A percentile compares a stretch with the other conserved stretches of the same genome.
phyloP scores from a whole-genome alignment of 2,329 filamentous ascomycete species.

The Escovopsis weberi region DNA sequence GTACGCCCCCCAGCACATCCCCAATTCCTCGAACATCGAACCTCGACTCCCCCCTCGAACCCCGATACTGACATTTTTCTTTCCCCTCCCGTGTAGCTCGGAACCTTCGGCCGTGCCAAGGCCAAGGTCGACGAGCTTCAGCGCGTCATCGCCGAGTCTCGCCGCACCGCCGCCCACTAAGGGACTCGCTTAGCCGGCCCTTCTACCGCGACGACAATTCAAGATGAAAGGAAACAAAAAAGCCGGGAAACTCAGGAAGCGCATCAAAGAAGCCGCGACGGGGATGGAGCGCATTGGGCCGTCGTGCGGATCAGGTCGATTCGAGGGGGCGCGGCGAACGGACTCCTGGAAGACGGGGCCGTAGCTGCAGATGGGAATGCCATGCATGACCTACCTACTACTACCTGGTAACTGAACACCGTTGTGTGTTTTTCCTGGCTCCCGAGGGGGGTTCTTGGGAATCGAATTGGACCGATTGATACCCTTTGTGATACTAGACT shows the following conservation, averaged over 20 bases:
- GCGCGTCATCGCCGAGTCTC: constrained; percentile 93
- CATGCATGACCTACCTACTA: too few species aligned
- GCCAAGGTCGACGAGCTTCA: constrained; percentile 99
- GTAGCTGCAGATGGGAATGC: constrained; percentile 11
- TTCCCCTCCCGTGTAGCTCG: constrained; percentile 46
- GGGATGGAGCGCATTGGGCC: constrained; percentile 23
- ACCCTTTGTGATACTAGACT: too few species aligned
- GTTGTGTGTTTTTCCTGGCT: too few species aligned
- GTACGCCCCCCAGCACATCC: constrained; percentile 38
- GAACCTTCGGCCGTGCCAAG: constrained; percentile 98
- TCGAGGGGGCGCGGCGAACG: constrained; percentile 10
- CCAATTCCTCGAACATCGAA: neutral
- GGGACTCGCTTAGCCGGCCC: neutral
- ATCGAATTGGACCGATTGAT: too few species aligned
- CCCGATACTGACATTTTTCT: constrained; percentile 11
- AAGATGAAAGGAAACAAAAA: neutral
- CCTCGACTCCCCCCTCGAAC: neutral
- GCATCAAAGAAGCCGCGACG: constrained; percentile 8
- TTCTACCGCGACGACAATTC: neutral
- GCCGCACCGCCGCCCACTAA: constrained; percentile 46
- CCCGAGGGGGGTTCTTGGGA: too few species aligned
- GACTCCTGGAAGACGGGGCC: too few species aligned
- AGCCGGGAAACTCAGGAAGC: neutral
- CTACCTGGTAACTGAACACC: too few species aligned
- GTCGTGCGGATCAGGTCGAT: constrained; percentile 16